These are phyloP conservation scores for Oleoguttula mirabilis DNA, from an alignment of 495 filamentous ascomycete genomes.

Conservation along the genomic window DNA sequence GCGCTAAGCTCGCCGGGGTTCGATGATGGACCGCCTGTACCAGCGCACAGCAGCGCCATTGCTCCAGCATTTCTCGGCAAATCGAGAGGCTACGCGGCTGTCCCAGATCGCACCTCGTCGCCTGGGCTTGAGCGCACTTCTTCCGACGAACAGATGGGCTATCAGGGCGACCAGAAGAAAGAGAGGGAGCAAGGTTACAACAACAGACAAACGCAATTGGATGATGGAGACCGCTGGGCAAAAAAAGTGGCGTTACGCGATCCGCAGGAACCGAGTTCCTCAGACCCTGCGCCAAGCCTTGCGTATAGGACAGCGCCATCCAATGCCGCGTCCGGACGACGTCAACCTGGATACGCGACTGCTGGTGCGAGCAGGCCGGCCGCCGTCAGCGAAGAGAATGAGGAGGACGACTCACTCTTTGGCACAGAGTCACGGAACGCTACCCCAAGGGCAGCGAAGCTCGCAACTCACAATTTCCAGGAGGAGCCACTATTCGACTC, in stretches of 20 bases:
- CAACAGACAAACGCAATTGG: conserved; percentile 4
- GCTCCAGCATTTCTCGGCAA: conserved; percentile 10
- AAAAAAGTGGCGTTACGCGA: conserved; percentile 4
- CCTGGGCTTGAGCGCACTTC: conserved; percentile 12
- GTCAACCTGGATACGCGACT: conserved; percentile 4
- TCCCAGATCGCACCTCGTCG: conserved; percentile 8
- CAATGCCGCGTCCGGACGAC: neutral
- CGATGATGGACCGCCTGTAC: conserved; percentile 12
- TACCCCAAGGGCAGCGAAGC: conserved; percentile 18
- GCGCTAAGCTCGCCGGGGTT: conserved; percentile 11
- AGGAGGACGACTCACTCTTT: conserved; percentile 6
- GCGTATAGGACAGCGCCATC: neutral
- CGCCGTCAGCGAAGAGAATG: conserved; percentile 6
- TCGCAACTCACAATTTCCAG: conserved; percentile 1
- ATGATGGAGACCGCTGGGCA: conserved; percentile 8
- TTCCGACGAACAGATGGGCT: conserved; percentile 5
- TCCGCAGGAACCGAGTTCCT: neutral
- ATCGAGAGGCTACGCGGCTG: conserved; percentile 11
- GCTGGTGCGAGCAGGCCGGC: conserved; percentile 8
- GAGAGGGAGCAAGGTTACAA: conserved; percentile 4
- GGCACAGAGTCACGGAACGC: conserved; percentile 15
- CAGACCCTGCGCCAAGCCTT: neutral
- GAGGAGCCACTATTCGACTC: conserved; percentile 12
- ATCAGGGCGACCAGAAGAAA: neutral
- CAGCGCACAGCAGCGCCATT: conserved; percentile 8